These are phyloP conservation scores for Colletotrichum tabaci DNA, from an alignment of 2,329 filamentous ascomycete species.

Conservation along the genomic window DNA sequence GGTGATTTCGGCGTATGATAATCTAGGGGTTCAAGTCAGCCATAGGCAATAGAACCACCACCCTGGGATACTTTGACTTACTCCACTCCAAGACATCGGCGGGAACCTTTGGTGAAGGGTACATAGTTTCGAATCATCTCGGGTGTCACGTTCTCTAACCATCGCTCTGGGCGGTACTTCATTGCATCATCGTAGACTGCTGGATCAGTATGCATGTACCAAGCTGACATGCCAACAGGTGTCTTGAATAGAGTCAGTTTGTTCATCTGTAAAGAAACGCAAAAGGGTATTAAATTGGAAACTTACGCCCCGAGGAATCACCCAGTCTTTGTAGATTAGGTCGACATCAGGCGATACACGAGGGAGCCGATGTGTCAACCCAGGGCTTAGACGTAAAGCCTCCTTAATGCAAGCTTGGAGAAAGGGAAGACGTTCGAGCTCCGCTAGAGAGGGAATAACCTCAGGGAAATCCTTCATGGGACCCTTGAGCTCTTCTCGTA, in stretches of 20 bases:
- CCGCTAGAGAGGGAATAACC: constrained; percentile 47
- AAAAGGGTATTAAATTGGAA: not conserved
- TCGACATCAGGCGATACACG: constrained; percentile 53
- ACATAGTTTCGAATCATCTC: constrained; percentile 14
- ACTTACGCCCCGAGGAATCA: constrained; percentile 48
- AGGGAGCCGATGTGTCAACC: constrained; percentile 58
- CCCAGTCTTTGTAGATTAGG: constrained; percentile 48
- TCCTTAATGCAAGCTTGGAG: constrained; percentile 67
- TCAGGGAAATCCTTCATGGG: constrained; percentile 50
- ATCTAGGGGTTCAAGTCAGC: not conserved
- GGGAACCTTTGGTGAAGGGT: constrained; percentile 11
- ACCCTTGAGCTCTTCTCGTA: constrained; percentile 54
- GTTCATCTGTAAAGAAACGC: constrained; percentile 43
- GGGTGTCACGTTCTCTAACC: constrained; percentile 35
- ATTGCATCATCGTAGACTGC: constrained; percentile 44
- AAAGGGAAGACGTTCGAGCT: constrained; percentile 57
- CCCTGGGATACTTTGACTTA: not conserved
- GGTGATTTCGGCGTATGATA: constrained; percentile 13
- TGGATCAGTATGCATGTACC: constrained; percentile 47
- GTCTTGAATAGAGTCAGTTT: constrained; percentile 48
- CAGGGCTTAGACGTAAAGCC: constrained; percentile 63
- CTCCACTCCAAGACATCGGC: constrained; percentile 15
- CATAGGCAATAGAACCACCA: not conserved
- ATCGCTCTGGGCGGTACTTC: constrained; percentile 49
- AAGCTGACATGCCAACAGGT: constrained; percentile 55